These are phyloP conservation scores for Cadophora sp. DNA, from an alignment of 2,329 filamentous ascomycete genomes.

Conservation along the genomic window DNA sequence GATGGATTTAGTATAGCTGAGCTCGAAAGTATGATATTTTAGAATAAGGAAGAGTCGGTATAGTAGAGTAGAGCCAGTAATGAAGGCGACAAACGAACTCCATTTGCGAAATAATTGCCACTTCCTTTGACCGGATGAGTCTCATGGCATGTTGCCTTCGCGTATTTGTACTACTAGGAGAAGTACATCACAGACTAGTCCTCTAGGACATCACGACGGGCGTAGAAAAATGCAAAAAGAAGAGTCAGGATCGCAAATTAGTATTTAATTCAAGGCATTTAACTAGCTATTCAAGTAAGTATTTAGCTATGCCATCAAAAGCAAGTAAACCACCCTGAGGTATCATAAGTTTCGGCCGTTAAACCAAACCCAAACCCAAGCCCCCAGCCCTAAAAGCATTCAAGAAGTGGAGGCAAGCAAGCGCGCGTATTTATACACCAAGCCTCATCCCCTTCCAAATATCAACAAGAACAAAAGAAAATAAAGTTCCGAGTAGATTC, in stretches of 20 bases:
- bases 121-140: too few species aligned
- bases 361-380: slow-evolving; percentile 1
- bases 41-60: too few species aligned
- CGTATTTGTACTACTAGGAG: background rate
- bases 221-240: background rate
- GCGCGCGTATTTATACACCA: slow-evolving; percentile 6
- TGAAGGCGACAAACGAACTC: too few species aligned
- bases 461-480: slow-evolving; percentile 14
- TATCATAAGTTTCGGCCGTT: slow-evolving; percentile 25
- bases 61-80: too few species aligned
- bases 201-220: background rate
- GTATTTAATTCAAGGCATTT: background rate
- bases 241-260: background rate
- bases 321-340: slow-evolving; percentile 12
- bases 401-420: background rate
- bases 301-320: background rate
- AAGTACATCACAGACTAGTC: background rate
- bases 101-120: too few species aligned
- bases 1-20: too few species aligned
- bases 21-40: too few species aligned
- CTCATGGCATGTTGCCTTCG: background rate
- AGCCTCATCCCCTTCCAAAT: background rate
- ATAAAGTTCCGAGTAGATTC: background rate
- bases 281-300: background rate
- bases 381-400: background rate